Conservation (phyloP, 2,329 filamentous ascomycete genomes). For the Nigrospora sphaerica region DNA sequence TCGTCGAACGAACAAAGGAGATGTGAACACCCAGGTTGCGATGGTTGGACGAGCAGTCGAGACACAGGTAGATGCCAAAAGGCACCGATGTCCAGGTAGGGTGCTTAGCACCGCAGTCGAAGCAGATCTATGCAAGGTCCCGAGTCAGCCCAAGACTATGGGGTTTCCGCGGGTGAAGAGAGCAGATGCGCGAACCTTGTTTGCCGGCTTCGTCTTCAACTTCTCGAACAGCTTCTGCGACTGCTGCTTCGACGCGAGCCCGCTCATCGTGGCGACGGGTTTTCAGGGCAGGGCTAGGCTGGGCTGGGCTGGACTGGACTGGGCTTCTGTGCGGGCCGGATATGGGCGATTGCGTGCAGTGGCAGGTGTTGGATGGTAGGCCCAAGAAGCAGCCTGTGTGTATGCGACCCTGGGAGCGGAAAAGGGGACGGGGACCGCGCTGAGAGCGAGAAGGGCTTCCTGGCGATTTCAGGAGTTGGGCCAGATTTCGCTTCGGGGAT, state of each 20-base stretch:
- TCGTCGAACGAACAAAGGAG: constrained; percentile 96
- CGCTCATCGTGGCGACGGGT: constrained; percentile 45
- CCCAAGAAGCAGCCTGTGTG: background rate
- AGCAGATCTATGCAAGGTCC: constrained; percentile 62
- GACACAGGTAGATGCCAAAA: constrained; percentile 94
- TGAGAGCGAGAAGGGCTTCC: constrained; percentile 3
- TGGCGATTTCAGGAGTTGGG: constrained; percentile 21
- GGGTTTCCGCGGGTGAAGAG: background rate
- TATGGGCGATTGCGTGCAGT: too few species aligned
- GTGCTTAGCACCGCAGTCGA: constrained; percentile 96
- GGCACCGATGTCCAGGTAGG: constrained; percentile 98
- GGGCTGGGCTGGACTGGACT: background rate
- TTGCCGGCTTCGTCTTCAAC: constrained; percentile 86
- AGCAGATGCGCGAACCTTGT: constrained; percentile 62
- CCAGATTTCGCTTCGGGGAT: constrained; percentile 20
- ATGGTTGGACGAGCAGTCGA: constrained; percentile 96
- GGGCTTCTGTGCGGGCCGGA: too few species aligned
- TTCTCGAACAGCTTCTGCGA: constrained; percentile 98
- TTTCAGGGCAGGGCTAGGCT: too few species aligned
- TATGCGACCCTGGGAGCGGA: background rate
- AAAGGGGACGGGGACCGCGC: constrained; percentile 1
- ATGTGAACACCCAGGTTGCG: constrained; percentile 98
- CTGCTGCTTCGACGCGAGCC: constrained; percentile 80
- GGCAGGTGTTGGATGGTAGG: too few species aligned
- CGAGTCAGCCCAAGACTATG: constrained; percentile 4